Conservation (phyloP, 495 filamentous ascomycete genomes). For the Aspergillus incahuasiensis region DNA sequence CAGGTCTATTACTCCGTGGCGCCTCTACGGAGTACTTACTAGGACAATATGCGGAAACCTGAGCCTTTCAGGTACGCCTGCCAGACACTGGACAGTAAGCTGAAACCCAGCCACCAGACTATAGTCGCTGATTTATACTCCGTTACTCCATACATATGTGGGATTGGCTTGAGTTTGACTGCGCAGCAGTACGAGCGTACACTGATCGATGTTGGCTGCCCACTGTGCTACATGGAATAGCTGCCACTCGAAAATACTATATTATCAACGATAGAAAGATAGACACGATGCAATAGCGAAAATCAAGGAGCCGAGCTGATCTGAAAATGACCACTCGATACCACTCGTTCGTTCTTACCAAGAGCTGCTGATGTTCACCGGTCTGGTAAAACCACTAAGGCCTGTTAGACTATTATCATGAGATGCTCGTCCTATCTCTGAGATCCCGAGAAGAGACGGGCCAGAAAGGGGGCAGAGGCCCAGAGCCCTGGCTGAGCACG, state of each 20-base stretch:
- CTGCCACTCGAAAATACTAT: neutral
- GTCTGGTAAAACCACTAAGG: neutral
- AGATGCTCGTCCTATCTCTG: conserved; percentile 4
- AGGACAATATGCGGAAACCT: too few relatives aligned
- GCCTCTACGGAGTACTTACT: too few relatives aligned
- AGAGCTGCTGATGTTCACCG: neutral
- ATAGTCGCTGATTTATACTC: neutral
- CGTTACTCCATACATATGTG: neutral
- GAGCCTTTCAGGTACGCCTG: too few relatives aligned
- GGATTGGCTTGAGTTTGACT: neutral
- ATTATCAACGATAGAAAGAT: neutral
- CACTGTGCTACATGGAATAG: neutral
- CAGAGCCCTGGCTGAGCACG: neutral
- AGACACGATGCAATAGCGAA: neutral
- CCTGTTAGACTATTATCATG: conserved; percentile 5
- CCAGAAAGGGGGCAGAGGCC: neutral
- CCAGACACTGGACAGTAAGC: too few relatives aligned
- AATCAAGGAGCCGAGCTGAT: neutral
- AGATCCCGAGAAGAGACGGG: neutral
- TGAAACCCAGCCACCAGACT: neutral
- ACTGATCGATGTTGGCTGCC: neutral
- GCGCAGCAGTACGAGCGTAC: neutral
- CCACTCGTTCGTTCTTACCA: neutral
- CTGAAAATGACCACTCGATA: neutral
- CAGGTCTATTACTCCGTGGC: neutral